Conservation (phyloP, 805 yeast genomes). For the Lachancea quebecensis region DNA sequence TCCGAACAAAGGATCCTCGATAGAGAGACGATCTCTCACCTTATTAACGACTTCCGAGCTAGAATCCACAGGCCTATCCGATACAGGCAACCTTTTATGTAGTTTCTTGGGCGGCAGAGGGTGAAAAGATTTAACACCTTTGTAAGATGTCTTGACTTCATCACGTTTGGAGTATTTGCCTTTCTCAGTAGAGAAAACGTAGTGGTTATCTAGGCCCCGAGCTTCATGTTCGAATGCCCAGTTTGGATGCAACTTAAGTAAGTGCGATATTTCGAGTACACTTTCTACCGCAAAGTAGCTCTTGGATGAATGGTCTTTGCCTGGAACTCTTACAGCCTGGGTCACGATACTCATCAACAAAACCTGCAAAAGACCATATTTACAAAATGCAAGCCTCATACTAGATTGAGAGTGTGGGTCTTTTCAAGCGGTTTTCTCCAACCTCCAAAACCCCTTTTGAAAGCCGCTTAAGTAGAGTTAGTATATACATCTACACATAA, state of each 20-base stretch:
- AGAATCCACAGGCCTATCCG: constrained; percentile 42
- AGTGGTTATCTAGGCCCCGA: constrained; percentile 53
- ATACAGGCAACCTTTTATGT: constrained; percentile 53
- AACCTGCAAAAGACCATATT: background rate
- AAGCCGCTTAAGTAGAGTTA: no score
- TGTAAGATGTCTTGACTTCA: background rate
- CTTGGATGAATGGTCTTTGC: constrained; percentile 43
- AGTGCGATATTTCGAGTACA: constrained; percentile 30
- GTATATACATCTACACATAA: no score
- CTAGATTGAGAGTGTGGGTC: no score
- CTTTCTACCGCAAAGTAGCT: constrained; percentile 63
- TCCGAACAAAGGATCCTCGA: constrained; percentile 75
- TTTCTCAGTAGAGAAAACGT: constrained; percentile 52
- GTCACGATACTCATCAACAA: background rate
- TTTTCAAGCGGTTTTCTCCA: no score
- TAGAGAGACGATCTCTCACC: constrained; percentile 48
- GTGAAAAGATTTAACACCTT: constrained; percentile 41
- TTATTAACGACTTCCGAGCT: constrained; percentile 40
- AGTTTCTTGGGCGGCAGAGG: constrained; percentile 47
- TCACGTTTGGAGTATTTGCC: constrained; percentile 7
- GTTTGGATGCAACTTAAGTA: constrained; percentile 35
- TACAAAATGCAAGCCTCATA: constrained; percentile 1
- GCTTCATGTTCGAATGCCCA: constrained; percentile 61
- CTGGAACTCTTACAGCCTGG: constrained; percentile 24
- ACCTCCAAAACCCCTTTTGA: no score